A percentile compares a stretch with the other conserved stretches of the same genome.
These are phyloP conservation scores for Podaxis sp. DNA, from an alignment of 768 basidiomycete genomes.

Conservation along the genomic window DNA sequence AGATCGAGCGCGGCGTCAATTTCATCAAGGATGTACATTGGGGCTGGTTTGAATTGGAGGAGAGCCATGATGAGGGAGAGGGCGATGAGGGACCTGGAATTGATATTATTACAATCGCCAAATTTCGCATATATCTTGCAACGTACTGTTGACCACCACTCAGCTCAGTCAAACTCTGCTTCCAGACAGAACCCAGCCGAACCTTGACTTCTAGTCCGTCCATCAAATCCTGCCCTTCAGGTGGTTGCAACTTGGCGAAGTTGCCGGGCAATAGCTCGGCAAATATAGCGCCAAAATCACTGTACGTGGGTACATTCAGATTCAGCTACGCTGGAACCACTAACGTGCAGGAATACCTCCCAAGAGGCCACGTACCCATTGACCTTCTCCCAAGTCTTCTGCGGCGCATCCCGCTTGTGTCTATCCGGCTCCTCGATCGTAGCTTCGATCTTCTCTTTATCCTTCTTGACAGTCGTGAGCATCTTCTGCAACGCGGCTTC, in stretches of 20 bases:
- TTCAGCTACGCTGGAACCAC: background rate
- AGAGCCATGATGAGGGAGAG: slow-evolving; percentile 98
- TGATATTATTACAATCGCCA: background rate
- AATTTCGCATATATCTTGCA: background rate
- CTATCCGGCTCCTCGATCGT: slow-evolving; percentile 92
- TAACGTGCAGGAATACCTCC: background rate
- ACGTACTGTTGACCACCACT: slow-evolving; percentile 94
- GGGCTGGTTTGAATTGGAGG: slow-evolving; percentile 98
- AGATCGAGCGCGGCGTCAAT: slow-evolving; percentile 97
- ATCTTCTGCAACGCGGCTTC: slow-evolving; percentile 87
- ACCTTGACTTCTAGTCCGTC: slow-evolving; percentile 98
- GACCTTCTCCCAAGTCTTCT: slow-evolving; percentile 96
- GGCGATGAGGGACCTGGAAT: slow-evolving; percentile 86
- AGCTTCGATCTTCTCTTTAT: slow-evolving; percentile 93
- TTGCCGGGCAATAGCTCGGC: slow-evolving; percentile 95
- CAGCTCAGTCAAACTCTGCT: slow-evolving; percentile 94
- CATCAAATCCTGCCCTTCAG: slow-evolving; percentile 91
- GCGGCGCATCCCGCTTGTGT: slow-evolving; percentile 91
- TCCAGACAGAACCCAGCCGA: slow-evolving; percentile 93
- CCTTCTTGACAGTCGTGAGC: slow-evolving; percentile 82
- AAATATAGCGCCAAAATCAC: slow-evolving; percentile 96
- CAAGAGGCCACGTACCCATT: slow-evolving; percentile 62
- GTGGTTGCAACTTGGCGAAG: slow-evolving; percentile 91
- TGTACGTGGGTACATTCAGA: slow-evolving; percentile 26
- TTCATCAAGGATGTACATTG: slow-evolving; percentile 99